Percentiles rank a stretch among this genome's conserved stretches.
phyloP scores from a whole-genome alignment of 2,329 filamentous ascomycete genomes.

The Aureobasidium sp. region DNA sequence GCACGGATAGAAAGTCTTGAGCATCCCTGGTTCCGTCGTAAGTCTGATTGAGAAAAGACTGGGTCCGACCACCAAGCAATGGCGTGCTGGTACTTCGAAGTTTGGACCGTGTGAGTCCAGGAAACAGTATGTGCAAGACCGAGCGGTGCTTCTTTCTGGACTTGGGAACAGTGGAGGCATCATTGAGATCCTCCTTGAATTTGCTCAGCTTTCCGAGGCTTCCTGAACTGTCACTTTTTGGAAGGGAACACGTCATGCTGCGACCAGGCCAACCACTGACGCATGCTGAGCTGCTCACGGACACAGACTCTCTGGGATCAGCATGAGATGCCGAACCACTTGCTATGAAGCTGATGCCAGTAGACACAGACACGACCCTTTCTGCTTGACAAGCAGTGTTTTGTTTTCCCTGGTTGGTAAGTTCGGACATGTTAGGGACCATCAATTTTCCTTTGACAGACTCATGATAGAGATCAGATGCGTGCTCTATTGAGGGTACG shows the following conservation, averaged over 20 bases:
- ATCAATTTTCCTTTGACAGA: background rate
- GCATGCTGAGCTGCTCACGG: background rate
- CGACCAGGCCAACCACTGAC: background rate
- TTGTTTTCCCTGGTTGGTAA: background rate
- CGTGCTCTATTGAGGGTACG: no score
- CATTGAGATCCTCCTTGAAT: conserved; percentile 12
- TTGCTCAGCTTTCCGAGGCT: conserved; percentile 13
- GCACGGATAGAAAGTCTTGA: conserved; percentile 16
- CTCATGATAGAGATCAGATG: background rate
- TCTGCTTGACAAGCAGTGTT: background rate
- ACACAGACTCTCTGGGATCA: background rate
- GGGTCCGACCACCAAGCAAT: conserved; percentile 11
- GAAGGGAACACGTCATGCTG: background rate
- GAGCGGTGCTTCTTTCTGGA: conserved; percentile 21
- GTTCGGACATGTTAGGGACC: no score
- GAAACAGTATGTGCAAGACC: conserved; percentile 21
- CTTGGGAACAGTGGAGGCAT: conserved; percentile 17
- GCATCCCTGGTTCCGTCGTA: conserved; percentile 20
- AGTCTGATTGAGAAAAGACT: background rate
- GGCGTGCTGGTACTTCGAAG: conserved; percentile 20
- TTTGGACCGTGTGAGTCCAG: conserved; percentile 17
- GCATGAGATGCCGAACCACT: background rate
- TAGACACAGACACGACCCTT: background rate
- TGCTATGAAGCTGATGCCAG: background rate
- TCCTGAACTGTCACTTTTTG: conserved; percentile 22